Evolutionary conservation across 495 filamentous ascomycete genomes (phyloP), one percentile per base, ranked within the genome.

Genomic region (Letharia lupina): DNA sequence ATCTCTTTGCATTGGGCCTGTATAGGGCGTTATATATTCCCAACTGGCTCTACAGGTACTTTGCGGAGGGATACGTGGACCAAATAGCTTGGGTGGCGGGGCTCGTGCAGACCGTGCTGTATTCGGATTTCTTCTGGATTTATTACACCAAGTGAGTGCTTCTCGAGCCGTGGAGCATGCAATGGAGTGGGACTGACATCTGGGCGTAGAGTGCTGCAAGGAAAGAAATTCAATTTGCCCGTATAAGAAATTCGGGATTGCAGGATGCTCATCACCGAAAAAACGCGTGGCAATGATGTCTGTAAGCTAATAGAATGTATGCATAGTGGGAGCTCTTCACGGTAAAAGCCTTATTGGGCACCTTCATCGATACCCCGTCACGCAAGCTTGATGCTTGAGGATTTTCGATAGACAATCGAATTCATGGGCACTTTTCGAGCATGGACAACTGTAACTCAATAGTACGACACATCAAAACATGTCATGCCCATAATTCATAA

Each of bases 111-210:
- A 98, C 94, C 28, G 76, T 98, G 39, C 81, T 98, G 62, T 98
- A 98, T 78, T 96, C 91, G 62, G 94, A 98, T 78, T 98, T 98
- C 80, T 98, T 98, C 82, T 98, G 91, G 82, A 96, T 98, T 68
- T 98, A 98, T 77, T 98, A 96, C 75, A 96, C 88, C 54, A 96
- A 95, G 88, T 90, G 77, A 77, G 85, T 66, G 41, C 44, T 39
- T 68, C 40, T 66, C 59, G 56, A 61, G 62, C 39, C 39, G 40
- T 58, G 63, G 41, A 61, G 56, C 65, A 47, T 62, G 62, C 66
- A 62, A 63, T 68, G 60, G 56, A 59, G 62, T 63, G 62, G 57
- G 71, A 65, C 69, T 67, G 66, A 71, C 62, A 33, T 18, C n/a
- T 31, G 8, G 60, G 66, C 47, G 54, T 37, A 86, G 83, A 78